Base-by-base conservation (phyloP, 73 alveolate genomes). In the Paramecium biaurelia region DNA sequence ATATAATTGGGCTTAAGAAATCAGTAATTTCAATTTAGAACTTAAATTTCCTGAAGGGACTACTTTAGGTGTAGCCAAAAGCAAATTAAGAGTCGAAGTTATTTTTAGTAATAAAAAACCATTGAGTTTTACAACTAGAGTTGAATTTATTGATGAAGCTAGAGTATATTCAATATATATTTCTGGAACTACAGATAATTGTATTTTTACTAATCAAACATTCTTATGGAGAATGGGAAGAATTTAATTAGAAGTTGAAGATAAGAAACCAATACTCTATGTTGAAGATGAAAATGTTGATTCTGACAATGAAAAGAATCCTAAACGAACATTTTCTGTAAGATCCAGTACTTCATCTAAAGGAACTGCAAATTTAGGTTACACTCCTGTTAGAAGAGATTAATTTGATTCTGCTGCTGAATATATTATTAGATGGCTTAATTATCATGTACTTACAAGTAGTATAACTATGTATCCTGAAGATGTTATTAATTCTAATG, bases 181-280 rank as follows among this genome's bases (percentile, higher is more conserved):
- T 35, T 96, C 99, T 35, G 99, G 99, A 4, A 98, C 99, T 11
- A 96, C 99, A 15, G 99, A 98, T 93, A 98, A 98, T 93, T 97
- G 99, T 68, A 26, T 98, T 58, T 94, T 97, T 86, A 96, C 99
- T 3, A 96, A 94, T 82, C 95, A 95, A 92, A 87, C 98, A 2
- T 98, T 96, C 93, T 85, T 98, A 89, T 97, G 96, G 93, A 93
- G 99, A 93, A 76, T 97, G 95, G 87, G 92, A 93, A 76, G 95
- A 93, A 45, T 92, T 95, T 45, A 96, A 96, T 49, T 72, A 90
- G 67, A 99, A 95, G 85, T 92, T 67, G 87, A 98, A 94, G 53
- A 97, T 92, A 86, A 97, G 84, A 92, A 90, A 70, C 94, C 94
- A 26, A 15, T 89, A 10, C 70, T 45, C 15, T 82, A 95, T 24